Evolutionary conservation across 768 basidiomycete genomes (phyloP), one percentile per base, ranked within the genome.

Genomic region (Plicaturopsis crispa): DNA sequence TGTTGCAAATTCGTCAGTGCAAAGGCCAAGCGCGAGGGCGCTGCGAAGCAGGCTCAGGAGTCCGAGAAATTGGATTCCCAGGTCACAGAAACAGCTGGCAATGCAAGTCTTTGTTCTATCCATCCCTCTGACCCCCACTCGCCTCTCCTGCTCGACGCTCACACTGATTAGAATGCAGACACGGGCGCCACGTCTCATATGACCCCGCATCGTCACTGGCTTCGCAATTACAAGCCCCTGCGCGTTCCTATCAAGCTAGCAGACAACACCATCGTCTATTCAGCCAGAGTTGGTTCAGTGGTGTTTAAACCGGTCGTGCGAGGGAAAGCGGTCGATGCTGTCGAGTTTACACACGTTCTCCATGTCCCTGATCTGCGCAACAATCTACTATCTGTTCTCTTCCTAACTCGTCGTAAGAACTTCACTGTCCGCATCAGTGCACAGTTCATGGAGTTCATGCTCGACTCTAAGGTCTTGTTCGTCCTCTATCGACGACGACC

Each of bases 181-280:
- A 57, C 54, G 46, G 59, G 56, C 21, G 56, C 57, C 44, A 54
- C 59, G 42, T 45, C 50, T 41, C 52, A 59, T 50, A 62, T 61
- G 59, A 56, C 55, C 3, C 53, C 59, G 12, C 54, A 61, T 43
- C 43, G 49, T 4, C 35, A 53, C 28, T 60, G 53, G 56, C 51
- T 61, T 39, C 36, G 28, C 13, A 40, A 41, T n/a, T 50, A 49
- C 40, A 23, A 12, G 10, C 44, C 51, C 3, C 39, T 42, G 36
- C 22, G 30, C 18, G 41, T 56, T 3, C 43, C 51, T 21, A 48
- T 60, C 13, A 40, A 46, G 16, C 49, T 59, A 6, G 53, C 56
- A 5, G 45, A 57, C 39, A 30, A 52, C 34, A 6, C 22, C 1
- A 30, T 53, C 17, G 43, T 55, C 22, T 51, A 55, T 39, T 46